Conservation (phyloP, 768 basidiomycete species). For the Plicaturopsis crispa region DNA sequence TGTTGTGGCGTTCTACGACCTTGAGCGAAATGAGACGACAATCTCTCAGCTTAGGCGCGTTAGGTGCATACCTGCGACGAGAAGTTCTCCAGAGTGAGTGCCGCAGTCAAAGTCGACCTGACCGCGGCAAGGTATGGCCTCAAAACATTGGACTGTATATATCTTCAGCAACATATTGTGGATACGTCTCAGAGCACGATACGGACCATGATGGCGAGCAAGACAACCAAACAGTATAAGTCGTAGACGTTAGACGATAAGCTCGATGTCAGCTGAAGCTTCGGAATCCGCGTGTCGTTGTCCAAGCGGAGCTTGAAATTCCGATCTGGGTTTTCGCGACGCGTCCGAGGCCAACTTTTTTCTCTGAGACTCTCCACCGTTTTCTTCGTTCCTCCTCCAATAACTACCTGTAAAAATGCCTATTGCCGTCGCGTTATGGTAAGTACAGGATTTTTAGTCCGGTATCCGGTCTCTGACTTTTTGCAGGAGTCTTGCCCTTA, state of each 20-base stretch:
- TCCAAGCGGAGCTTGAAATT: too few relatives aligned
- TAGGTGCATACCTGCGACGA: slow-evolving; percentile 71
- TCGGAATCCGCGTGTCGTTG: too few relatives aligned
- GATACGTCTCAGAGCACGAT: too few relatives aligned
- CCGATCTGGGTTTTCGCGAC: too few relatives aligned
- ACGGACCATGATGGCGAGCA: slow-evolving; percentile 7
- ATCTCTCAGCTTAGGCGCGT: slow-evolving; percentile 8
- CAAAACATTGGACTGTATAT: slow-evolving; percentile 88
- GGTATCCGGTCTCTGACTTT: slow-evolving; percentile 6
- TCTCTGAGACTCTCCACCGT: too few relatives aligned
- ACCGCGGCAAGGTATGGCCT: slow-evolving; percentile 96
- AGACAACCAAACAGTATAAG: slow-evolving; percentile 3
- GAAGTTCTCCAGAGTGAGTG: slow-evolving; percentile 96
- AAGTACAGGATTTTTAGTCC: slow-evolving; percentile 10
- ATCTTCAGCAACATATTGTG: too few relatives aligned
- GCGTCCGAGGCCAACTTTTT: too few relatives aligned
- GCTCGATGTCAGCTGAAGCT: too few relatives aligned
- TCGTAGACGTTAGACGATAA: slow-evolving; percentile 1
- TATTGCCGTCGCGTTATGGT: slow-evolving; percentile 65
- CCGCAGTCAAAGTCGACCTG: slow-evolving; percentile 93
- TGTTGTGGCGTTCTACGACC: slow-evolving; percentile 97
- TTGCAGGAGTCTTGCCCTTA: slow-evolving; percentile 53
- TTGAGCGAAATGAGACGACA: slow-evolving; percentile 24
- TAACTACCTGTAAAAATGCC: slow-evolving; percentile 32
- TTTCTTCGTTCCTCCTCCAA: slow-evolving; percentile 9